Base-by-base conservation (phyloP, 768 basidiomycete species). In the Mycena capillaripes region DNA sequence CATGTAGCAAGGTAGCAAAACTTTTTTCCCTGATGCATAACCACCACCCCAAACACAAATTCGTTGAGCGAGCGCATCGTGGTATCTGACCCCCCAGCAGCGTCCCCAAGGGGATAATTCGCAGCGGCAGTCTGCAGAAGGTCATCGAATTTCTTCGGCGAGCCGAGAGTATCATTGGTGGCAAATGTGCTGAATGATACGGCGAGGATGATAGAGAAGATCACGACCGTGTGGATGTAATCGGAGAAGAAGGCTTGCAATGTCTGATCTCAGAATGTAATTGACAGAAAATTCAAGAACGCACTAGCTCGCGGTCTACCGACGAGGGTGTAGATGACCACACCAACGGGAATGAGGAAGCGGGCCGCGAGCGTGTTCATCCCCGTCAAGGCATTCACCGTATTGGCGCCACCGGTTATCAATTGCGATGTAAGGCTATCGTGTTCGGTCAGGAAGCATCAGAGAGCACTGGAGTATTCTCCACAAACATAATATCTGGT, bases 401-500 rank as follows among this genome's bases (percentile, higher is more conserved):
- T 77, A 7, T 77, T 76, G 11, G 76, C 76, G 17, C 81, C 83
- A 4, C 75, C 73, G 17, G 70, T 70, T 14, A 74, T 70, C 36
- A 70, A 66, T 59, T 74, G 75, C 27, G 58, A 71, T 21, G 69
- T 73, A 27, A 71, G 42, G 25, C 67, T 76, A 30, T 27, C 0
- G 1, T n/a, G n/a, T 36, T 1, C 3, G n/a, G n/a, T n/a, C n/a
- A n/a, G n/a, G n/a, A 55, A 23, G 6, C 25, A 9, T 55, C 12
- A 27, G 27, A 11, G 32, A n/a, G 25, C 23, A 0, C 23, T 2
- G 14, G 6, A 61, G 16, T 10, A 29, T 14, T 32, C 4, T 44
- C 0, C 1, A 44, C 84, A 61, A 81, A 81, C 29, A 86, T 84
- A 27, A 86, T 78, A 40, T 85, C 79, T 34, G 81, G 80, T 65